Evolutionary conservation across 2,329 filamentous ascomycete species (phyloP).

Genomic region (Ceratocystis albifundus): DNA sequence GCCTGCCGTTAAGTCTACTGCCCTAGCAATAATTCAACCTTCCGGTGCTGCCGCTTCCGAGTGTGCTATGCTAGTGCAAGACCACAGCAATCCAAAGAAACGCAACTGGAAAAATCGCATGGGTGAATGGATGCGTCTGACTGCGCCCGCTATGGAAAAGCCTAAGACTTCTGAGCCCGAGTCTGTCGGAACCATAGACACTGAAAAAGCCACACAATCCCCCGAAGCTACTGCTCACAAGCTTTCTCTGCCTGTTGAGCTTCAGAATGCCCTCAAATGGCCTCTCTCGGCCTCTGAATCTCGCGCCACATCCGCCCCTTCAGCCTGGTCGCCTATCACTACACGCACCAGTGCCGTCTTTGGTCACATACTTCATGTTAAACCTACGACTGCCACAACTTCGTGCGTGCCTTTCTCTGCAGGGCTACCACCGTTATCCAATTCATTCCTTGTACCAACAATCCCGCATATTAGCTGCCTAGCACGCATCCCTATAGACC

Average conservation of each 20-base stretch:
- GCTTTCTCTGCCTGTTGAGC: not conserved
- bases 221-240: not conserved
- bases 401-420: not conserved
- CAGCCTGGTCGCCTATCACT: constrained; percentile 19
- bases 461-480: constrained; percentile 40
- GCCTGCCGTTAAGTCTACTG: not conserved
- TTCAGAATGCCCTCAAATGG: constrained; percentile 19
- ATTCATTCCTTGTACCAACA: constrained; percentile 34
- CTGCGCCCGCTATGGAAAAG: constrained; percentile 7
- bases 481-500: constrained; percentile 30
- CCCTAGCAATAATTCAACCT: not conserved
- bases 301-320: not conserved
- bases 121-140: constrained; percentile 17
- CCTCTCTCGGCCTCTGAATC: constrained; percentile 2
- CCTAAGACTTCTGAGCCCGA: not conserved
- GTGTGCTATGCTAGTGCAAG: not conserved
- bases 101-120: constrained; percentile 21
- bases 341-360: constrained; percentile 36
- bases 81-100: constrained; percentile 13
- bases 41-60: not conserved
- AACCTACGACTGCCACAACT: constrained; percentile 22
- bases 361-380: constrained; percentile 39
- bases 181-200: not conserved
- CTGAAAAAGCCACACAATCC: not conserved
- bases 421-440: not conserved